Conservation (phyloP, 2,329 filamentous ascomycete species). For the Alternaria atra region DNA sequence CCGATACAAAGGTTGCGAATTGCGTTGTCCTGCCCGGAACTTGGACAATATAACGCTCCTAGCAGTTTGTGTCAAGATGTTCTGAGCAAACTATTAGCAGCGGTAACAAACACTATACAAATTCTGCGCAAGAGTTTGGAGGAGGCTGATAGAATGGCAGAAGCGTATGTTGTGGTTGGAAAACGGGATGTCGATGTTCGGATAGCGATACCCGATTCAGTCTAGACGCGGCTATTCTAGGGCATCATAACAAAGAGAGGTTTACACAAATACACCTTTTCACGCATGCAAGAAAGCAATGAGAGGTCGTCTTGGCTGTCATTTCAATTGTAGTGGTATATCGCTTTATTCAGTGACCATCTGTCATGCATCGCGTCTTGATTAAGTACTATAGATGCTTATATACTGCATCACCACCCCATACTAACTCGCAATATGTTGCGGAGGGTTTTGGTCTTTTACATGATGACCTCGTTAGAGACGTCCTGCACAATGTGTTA, state of each 20-base stretch:
- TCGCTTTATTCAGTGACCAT: constrained; percentile 14
- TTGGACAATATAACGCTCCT: background rate
- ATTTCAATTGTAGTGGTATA: constrained; percentile 11
- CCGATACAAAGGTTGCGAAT: background rate
- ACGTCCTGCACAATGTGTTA: constrained; percentile 70
- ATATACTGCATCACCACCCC: background rate
- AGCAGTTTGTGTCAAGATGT: fast-evolving
- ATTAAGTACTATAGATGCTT: constrained; percentile 15
- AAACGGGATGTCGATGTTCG: constrained; percentile 2
- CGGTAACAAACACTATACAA: fast-evolving
- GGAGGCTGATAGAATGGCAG: background rate
- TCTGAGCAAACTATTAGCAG: background rate
- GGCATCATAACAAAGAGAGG: background rate
- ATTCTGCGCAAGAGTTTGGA: background rate
- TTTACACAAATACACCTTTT: no score
- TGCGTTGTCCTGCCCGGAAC: background rate
- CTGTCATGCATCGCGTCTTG: constrained; percentile 15
- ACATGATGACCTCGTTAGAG: constrained; percentile 90
- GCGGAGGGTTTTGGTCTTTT: constrained; percentile 40
- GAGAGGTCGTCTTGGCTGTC: background rate
- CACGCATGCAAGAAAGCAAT: background rate
- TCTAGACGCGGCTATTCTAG: constrained; percentile 21
- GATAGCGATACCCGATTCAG: constrained; percentile 17
- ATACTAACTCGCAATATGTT: background rate
- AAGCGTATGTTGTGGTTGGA: background rate